Conservation (phyloP, 1,284 basidiomycete genomes). For the Polyporus tsugae region DNA sequence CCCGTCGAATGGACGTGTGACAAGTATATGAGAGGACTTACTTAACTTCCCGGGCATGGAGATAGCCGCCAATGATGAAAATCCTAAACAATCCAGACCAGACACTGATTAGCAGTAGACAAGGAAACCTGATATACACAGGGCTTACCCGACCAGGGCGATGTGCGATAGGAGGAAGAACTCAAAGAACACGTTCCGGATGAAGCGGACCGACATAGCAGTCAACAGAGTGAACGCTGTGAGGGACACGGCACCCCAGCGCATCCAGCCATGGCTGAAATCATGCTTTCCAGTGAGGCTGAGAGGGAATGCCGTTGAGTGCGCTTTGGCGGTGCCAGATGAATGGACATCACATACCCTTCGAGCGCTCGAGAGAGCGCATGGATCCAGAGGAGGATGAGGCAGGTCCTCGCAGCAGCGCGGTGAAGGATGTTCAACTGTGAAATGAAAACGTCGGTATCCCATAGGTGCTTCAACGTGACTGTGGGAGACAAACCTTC, state of each 20-base stretch:
- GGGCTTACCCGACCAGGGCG: conserved; percentile 46
- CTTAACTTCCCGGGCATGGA: conserved; percentile 43
- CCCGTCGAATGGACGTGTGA: background rate
- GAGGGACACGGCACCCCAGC: conserved; percentile 48
- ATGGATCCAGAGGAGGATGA: conserved; percentile 48
- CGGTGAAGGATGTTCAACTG: conserved; percentile 48
- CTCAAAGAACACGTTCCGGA: conserved; percentile 53
- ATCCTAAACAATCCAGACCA: conserved; percentile 35
- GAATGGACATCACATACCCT: conserved; percentile 32
- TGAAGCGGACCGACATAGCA: conserved; percentile 48
- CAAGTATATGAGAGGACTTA: conserved; percentile 25
- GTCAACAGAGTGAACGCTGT: conserved; percentile 50
- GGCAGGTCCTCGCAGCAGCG: conserved; percentile 44
- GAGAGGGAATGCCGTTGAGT: conserved; percentile 3
- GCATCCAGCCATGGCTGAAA: conserved; percentile 45
- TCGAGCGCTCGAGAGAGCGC: conserved; percentile 37
- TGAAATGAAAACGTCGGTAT: background rate
- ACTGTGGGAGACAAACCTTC: conserved; percentile 39
- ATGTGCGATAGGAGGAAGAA: conserved; percentile 58
- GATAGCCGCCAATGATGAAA: conserved; percentile 44
- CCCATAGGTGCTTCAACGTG: background rate
- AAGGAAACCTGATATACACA: background rate
- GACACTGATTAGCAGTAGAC: conserved; percentile 13
- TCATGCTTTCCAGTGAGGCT: conserved; percentile 42
- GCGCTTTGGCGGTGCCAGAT: background rate